Evolutionary conservation across 2,329 filamentous ascomycete genomes (phyloP).

Genomic region (Monilinia polystroma): DNA sequence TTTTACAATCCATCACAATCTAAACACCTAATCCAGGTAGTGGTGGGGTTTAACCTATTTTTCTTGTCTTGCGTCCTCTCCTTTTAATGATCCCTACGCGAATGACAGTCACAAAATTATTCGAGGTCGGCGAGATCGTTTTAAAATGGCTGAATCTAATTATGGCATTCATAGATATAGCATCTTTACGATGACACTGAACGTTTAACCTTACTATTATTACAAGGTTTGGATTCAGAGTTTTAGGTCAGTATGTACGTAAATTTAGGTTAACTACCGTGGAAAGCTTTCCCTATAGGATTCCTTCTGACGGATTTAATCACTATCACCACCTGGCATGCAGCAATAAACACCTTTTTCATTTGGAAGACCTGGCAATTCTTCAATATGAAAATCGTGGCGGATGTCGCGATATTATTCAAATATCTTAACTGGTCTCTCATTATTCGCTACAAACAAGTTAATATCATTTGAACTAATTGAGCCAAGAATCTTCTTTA

Average conservation of each 20-base stretch:
- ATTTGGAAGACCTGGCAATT: neutral
- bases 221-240: neutral
- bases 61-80: constrained; percentile 7
- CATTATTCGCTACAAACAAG: neutral
- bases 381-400: neutral
- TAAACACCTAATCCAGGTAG: neutral
- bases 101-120: constrained; percentile 11
- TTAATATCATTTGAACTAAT: neutral
- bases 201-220: neutral
- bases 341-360: neutral
- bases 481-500: constrained; percentile 13
- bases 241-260: constrained; percentile 5
- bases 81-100: neutral
- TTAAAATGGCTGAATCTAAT: constrained; percentile 13
- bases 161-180: constrained; percentile 11
- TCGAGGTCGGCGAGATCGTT: constrained; percentile 19
- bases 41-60: neutral
- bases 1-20: neutral
- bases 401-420: constrained; percentile 21
- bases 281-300: neutral
- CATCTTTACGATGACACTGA: neutral
- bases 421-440: constrained; percentile 5
- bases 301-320: neutral
- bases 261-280: neutral
- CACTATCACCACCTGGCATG: neutral